Evolutionary conservation across 2,329 filamentous ascomycete genomes (phyloP).

Genomic region (Fusarium floridanum): DNA sequence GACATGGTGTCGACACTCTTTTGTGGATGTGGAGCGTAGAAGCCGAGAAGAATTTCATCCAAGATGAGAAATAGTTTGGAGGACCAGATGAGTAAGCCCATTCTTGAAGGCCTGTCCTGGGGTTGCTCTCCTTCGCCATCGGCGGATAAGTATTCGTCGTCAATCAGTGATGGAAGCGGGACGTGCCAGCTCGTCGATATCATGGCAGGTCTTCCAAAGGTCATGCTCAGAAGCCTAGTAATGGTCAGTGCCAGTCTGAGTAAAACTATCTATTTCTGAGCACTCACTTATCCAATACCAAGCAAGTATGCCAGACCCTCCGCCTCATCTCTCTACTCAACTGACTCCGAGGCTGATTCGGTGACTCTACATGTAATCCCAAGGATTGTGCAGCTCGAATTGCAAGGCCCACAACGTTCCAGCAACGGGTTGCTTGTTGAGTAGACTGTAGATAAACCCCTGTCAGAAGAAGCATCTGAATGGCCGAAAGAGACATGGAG

Average conservation of each 20-base stretch:
- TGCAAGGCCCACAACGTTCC: constrained; percentile 19
- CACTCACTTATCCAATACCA: constrained; percentile 20
- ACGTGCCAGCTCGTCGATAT: constrained; percentile 5
- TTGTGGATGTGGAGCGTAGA: neutral
- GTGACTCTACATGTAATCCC: constrained; percentile 8
- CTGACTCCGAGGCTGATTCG: neutral
- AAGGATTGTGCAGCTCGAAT: constrained; percentile 18
- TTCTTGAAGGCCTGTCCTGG: neutral
- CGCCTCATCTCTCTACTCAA: constrained; percentile 19
- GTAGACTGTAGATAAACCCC: constrained; percentile 27
- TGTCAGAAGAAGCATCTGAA: constrained; percentile 12
- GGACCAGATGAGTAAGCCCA: constrained; percentile 9
- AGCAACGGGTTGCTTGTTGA: constrained; percentile 10
- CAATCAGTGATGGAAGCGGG: constrained; percentile 13
- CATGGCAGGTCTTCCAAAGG: constrained; percentile 27
- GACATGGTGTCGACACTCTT: neutral
- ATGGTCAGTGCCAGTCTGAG: no score
- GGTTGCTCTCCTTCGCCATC: constrained; percentile 12
- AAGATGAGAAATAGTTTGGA: constrained; percentile 5
- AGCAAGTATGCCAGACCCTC: constrained; percentile 21
- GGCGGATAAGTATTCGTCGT: constrained; percentile 15
- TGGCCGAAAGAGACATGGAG: neutral
- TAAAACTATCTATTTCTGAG: no score
- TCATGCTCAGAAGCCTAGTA: constrained; percentile 13
- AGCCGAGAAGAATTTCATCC: constrained; percentile 6